Evolutionary conservation across 2,329 filamentous ascomycete genomes (phyloP), one percentile per base, ranked within the genome.

Genomic region (Zymoseptoria pseudotritici): DNA sequence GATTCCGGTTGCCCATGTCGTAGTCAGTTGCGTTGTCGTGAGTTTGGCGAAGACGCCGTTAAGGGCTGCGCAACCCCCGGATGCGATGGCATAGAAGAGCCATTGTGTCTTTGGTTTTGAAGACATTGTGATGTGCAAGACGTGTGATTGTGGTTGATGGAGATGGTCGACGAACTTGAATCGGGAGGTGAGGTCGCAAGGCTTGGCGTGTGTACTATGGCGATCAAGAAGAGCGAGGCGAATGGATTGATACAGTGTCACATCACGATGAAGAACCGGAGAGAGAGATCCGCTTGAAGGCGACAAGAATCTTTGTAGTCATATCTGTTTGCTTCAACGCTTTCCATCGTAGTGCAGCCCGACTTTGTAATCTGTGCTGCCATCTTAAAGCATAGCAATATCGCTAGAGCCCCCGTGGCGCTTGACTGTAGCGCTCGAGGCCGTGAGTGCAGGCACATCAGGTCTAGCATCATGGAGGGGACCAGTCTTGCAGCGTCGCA

Each of bases 11-110:
- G 81, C 78, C 74, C 81, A 80, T 10, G 76, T 77, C 13, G 81
- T 77, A 20, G 84, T 86, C 61, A 85, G 77, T 52, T 80, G 74
- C 10, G 84, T 85, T 17, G 84, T 87, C 61, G 84, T 86, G 87
- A 94, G 77, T 75, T 93, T 94, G 0, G 90, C 90, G 77, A 93
- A 91, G 4, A 90, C 86, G 61, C 89, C 89, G 68, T 94, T 94
- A 66, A 89, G 86, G 21, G 89, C 88, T 31, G 90, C 90, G 69
- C 88, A 92, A 57, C 83, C 85, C 63, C 90, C 90, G 70, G 87
- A 90, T 54, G 86, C 84, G 50, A 92, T 73, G 50, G 90, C 88
- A 63, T 88, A 82, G 55, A 86, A 76, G 63, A 93, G 81, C 79
- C 79, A 81, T 68, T 74, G 67, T 4, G 69, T 57, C 49, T 59